Percentiles rank a stretch among this genome's conserved stretches.
Evolutionary conservation across 2,329 filamentous ascomycete species (phyloP).

Genomic region (Trichoderma afroharzianum): DNA sequence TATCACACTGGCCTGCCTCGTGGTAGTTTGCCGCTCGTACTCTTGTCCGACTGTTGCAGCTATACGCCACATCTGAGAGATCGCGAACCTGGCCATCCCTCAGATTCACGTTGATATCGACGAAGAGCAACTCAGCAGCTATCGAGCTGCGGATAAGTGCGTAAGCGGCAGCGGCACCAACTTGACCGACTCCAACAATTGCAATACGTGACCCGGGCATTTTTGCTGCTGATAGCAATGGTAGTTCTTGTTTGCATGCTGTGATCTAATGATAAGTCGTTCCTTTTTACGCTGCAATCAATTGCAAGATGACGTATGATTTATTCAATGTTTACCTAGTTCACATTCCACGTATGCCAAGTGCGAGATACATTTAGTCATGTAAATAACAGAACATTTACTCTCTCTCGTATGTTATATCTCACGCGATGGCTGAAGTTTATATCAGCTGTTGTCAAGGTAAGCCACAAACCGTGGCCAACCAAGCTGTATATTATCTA

Average conservation of each 20-base stretch:
- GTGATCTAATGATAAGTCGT: not conserved
- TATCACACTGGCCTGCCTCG: constrained; percentile 51
- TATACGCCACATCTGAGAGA: constrained; percentile 48
- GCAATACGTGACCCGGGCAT: not conserved
- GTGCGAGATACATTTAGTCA: not conserved
- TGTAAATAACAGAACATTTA: not conserved
- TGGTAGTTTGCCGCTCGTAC: constrained; percentile 42
- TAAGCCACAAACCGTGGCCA: not conserved
- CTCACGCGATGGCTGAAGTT: not conserved
- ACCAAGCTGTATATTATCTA: not conserved
- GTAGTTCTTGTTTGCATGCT: not conserved
- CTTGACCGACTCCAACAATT: constrained; percentile 27
- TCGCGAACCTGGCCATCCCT: constrained; percentile 50
- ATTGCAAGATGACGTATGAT: not conserved
- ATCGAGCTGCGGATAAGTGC: constrained; percentile 48
- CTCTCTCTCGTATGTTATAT: not conserved
- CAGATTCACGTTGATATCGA: constrained; percentile 45
- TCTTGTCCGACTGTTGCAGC: constrained; percentile 38
- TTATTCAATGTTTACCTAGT: not conserved
- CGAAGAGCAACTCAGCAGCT: constrained; percentile 49
- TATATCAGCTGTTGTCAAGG: not conserved
- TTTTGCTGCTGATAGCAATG: not conserved
- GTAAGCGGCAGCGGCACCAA: constrained; percentile 49
- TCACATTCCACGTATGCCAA: not conserved
- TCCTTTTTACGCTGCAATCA: not conserved